Evolutionary conservation across 1,139 yeast genomes (phyloP), one percentile per base, ranked within the genome.

Genomic region (Pichia sp.): DNA sequence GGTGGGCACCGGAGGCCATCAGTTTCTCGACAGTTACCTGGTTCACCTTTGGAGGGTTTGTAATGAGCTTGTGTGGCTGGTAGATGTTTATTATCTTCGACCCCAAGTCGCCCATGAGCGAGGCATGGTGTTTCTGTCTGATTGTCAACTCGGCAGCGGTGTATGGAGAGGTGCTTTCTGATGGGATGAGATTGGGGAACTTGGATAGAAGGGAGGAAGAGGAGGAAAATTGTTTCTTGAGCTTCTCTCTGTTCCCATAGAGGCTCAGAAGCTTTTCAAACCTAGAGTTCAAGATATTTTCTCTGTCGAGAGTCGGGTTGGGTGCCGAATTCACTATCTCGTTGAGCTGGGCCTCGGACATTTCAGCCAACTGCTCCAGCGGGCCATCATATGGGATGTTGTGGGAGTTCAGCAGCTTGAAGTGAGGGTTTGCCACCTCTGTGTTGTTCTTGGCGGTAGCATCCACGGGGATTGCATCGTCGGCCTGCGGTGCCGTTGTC

Each of bases 1-100:
- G 74, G 69, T 93, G 99, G 49, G 93, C 93, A 44, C 97, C 98
- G 0, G 98, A 89, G 4, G 97, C 95, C 69, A 91, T 68, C 50
- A 91, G 75, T 53, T 83, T 82, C 26, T 87, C 73, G 34, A 89
- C 72, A 1, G 93, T 76, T 12, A 87, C 67, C 54, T 85, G 80
- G 31, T 77, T 71, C 23, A 81, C 73, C 31, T 75, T 64, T 34
- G 76, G 73, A 13, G 96, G 96, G 23, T 72, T 68, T 50, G 74
- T 74, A 28, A 84, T 74, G 57, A 87, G 87, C 58, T 77, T 74
- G 63, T 85, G 83, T 22, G 96, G 96, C 50, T 72, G 70, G 66
- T 87, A 88, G 9, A 87, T 82, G 53, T 83, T 74, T 37, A 74
- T 69, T 10, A 88, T 63, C n/a, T 70, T 64, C 1, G 96, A 83